A percentile compares a stretch with the other conserved stretches of the same genome.
phyloP scores from a whole-genome alignment of 2,329 filamentous ascomycete species.

The Aspergillus neoniger region DNA sequence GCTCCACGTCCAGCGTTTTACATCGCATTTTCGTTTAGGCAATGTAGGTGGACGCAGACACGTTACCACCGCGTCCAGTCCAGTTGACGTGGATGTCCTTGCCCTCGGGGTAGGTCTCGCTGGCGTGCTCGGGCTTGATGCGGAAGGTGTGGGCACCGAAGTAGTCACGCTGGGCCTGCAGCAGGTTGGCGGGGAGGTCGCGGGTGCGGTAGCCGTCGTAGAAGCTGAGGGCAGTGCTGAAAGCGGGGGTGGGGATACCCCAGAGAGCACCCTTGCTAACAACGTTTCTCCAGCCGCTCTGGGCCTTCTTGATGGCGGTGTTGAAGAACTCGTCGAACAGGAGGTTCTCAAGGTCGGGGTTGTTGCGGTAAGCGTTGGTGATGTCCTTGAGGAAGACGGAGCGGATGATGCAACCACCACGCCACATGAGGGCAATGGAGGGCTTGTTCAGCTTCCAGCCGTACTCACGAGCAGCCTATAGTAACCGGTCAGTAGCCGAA shows the following conservation, averaged over 20 bases:
- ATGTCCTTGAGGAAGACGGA: conserved; percentile 99
- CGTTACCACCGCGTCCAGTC: conserved; percentile 96
- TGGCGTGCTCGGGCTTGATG: conserved; percentile 79
- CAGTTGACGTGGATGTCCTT: conserved; percentile 99
- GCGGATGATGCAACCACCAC: conserved; percentile 98
- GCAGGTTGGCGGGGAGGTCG: conserved; percentile 94
- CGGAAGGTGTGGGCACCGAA: conserved; percentile 93
- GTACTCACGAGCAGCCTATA: conserved; percentile 89
- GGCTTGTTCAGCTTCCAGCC: conserved; percentile 99
- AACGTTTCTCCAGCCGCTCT: conserved; percentile 87
- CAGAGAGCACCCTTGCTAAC: conserved; percentile 89
- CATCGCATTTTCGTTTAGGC: conserved; percentile 62
- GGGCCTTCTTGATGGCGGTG: conserved; percentile 95
- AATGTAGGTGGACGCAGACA: conserved; percentile 96
- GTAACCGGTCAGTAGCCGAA: conserved; percentile 12
- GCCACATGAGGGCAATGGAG: conserved; percentile 99
- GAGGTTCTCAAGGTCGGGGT: conserved; percentile 95
- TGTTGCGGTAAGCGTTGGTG: conserved; percentile 90
- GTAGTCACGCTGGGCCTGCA: conserved; percentile 99
- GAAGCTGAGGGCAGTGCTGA: conserved; percentile 96
- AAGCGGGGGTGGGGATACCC: conserved; percentile 93
- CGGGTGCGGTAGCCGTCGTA: conserved; percentile 98
- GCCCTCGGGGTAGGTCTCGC: conserved; percentile 76
- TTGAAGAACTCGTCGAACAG: conserved; percentile 99
- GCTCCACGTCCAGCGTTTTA: conserved; percentile 31